Evolutionary conservation across 805 yeast species (phyloP).

Genomic region (Lipomyces orientalis): DNA sequence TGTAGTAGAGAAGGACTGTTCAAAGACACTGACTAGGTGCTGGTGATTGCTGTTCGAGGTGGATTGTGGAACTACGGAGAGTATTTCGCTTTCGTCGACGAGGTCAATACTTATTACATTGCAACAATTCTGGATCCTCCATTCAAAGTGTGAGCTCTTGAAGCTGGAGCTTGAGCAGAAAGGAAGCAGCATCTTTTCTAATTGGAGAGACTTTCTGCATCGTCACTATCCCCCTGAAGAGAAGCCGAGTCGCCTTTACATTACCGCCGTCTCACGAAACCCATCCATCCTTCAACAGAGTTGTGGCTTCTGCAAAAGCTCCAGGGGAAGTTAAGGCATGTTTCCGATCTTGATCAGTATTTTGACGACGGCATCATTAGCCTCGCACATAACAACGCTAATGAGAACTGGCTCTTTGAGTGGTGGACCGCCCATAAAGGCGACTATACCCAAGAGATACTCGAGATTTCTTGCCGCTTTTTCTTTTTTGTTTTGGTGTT

Average conservation of each 20-base stretch:
- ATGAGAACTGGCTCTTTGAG: no score
- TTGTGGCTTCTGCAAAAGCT: neutral
- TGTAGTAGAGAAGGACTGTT: neutral
- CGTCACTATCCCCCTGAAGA: neutral
- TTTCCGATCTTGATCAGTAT: no score
- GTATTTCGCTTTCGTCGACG: slow-evolving; percentile 9
- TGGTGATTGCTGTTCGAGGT: slow-evolving; percentile 2
- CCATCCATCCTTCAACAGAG: neutral
- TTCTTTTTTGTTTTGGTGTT: no score
- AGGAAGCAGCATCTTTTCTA: neutral
- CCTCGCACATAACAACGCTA: no score
- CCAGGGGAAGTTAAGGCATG: neutral
- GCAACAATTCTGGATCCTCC: slow-evolving; percentile 7
- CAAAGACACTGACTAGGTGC: slow-evolving; percentile 4
- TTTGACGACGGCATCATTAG: no score
- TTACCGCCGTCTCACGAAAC: neutral
- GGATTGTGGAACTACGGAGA: neutral
- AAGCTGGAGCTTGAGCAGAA: slow-evolving; percentile 8
- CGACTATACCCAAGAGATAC: no score
- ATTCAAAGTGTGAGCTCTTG: slow-evolving; percentile 2
- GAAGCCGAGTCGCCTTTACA: neutral
- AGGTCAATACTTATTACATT: slow-evolving; percentile 8
- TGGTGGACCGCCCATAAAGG: no score
- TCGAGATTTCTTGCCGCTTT: no score
- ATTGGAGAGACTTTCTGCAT: slow-evolving; percentile 4